A percentile compares a stretch with the other conserved stretches of the same genome.
Evolutionary conservation across 176 grass and related monocot genomes (phyloP).

Genomic region (Neostapfia colusana): DNA sequence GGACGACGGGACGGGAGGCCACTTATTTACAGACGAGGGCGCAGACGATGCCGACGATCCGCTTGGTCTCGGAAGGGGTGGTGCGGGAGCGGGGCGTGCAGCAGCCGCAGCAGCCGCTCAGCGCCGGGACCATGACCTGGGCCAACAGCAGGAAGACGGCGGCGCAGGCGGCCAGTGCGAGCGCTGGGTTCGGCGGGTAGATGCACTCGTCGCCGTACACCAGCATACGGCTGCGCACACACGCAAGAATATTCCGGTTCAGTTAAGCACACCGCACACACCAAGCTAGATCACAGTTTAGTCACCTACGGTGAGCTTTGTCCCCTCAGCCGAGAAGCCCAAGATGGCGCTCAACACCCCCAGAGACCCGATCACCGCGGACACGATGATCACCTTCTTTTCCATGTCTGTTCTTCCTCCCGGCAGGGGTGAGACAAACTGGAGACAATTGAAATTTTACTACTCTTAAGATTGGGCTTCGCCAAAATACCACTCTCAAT

Average conservation of each 20-base stretch:
- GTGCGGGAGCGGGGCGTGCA: constrained; percentile 14
- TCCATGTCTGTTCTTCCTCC: background rate
- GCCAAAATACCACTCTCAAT: no score
- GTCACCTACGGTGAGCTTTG: background rate
- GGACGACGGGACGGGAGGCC: no score
- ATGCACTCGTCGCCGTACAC: background rate
- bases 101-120: constrained; percentile 41
- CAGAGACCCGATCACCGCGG: constrained; percentile 19
- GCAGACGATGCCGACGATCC: background rate
- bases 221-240: background rate
- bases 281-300: background rate
- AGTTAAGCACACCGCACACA: no score
- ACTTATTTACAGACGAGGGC: background rate
- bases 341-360: constrained; percentile 17
- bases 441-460: no score
- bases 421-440: no score
- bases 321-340: background rate
- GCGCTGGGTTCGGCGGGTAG: background rate
- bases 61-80: constrained; percentile 21
- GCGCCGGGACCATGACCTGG: constrained; percentile 18
- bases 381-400: constrained; percentile 8
- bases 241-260: background rate
- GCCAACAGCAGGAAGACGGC: constrained; percentile 30
- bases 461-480: no score
- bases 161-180: constrained; percentile 13